Base-by-base conservation (phyloP, 257 asterid genomes). In the Cordia subcordata region DNA sequence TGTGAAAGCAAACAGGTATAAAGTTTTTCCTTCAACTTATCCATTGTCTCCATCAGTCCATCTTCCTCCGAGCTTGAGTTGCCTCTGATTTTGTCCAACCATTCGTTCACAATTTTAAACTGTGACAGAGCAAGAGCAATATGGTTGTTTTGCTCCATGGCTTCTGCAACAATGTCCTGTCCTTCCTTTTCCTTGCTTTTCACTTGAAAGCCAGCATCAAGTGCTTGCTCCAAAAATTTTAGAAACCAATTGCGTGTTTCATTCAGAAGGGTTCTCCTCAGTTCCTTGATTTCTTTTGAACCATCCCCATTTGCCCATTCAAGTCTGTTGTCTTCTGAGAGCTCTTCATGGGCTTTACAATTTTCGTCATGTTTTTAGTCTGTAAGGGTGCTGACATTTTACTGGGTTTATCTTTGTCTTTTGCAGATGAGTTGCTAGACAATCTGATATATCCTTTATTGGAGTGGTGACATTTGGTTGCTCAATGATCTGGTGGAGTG, bases 261-360 rank as follows among this genome's bases (percentile, higher is more conserved):
- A 45, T 67, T 58, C 11, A 63, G 23, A 8, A 91, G 85, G 39
- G 49, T 51, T 52, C 67, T 78, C 58, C 58, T 66, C 27, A 88
- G 66, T 62, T 91, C 92, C 57, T n/a, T 53, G n/a, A 64, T 66
- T 51, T 78, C 82, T 49, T 68, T 77, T 4, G 63, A 52, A 49
- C 90, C 82, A 14, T 82, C 88, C 8, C 65, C 75, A 17, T 74
- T 88, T 3, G 87, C 82, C 96, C 98, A 91, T 73, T 91, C 96
- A 40, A 77, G 61, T 66, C 74, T 91, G 14, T 85, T 91, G 4
- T 72, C 63, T 1, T 16, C 44, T 8, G 79, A 53, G 16, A 77
- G 78, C 40, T 81, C 76, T 20, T 58, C 10, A 79, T 55, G 9
- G 73, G 47, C 52, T 53, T 77, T 16, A 60, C 49, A 49, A 66